Base-by-base conservation (phyloP, 768 basidiomycete genomes). In the Pulveroboletus ravenelii region DNA sequence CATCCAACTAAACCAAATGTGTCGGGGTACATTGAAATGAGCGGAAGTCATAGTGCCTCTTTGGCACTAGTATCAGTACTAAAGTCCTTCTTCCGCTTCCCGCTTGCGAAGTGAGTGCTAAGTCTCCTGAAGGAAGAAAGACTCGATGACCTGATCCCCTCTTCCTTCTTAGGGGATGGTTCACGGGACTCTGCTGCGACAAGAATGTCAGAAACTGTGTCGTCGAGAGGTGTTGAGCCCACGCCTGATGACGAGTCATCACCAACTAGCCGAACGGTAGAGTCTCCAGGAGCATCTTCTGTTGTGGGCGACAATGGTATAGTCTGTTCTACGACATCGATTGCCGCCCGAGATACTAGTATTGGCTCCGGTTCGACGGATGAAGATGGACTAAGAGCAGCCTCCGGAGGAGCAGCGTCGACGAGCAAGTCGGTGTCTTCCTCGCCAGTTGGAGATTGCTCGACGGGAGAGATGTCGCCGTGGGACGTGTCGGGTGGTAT, bases 241-340 rank as follows among this genome's bases (percentile, higher is more conserved):
- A 64, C 64, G 18, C 36, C 48, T 7, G 52, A 55, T 9, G 70
- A 65, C 15, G 79, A 79, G 17, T 77, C 77, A 2, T 74, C 78
- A 17, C 81, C 83, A n/a, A 85, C 75, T 13, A 85, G 63, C 39
- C 80, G 78, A 45, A 85, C 74, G 12, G 79, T 81, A 10, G 73
- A 68, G 41, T 74, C 72, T 17, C 72, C 60, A 25, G 55, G 41
- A 15, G 53, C 55, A 14, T 61, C 59, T 3, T 60, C 62, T 46
- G 55, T 59, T 14, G 50, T 40, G 8, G 48, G 43, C 18, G 51
- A 37, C 23, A 40, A 37, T 13, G 50, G 35, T 38, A 36, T 38
- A 27, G 45, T 57, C 15, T 53, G 47, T 18, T 54, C 58, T 48
- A 50, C 50, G 37, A 47, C 29, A 18, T 53, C 52, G 20, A 50